A percentile compares a stretch with the other conserved stretches of the same genome.
These are phyloP conservation scores for Colletotrichum cereale DNA, from an alignment of 2,329 filamentous ascomycete species.

Conservation along the genomic window DNA sequence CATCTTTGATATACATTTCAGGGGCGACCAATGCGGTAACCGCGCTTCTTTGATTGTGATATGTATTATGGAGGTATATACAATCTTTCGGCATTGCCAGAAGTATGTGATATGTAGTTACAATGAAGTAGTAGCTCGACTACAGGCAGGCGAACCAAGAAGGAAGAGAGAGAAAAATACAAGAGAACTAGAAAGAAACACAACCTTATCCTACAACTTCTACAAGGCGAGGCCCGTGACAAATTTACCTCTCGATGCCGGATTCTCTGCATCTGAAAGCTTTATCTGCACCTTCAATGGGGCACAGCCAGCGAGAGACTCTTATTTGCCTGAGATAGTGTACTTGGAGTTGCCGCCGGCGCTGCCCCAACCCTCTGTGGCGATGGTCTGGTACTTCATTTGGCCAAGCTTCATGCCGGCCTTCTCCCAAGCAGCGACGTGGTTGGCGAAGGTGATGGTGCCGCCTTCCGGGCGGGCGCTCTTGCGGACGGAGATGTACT, in stretches of 20 bases:
- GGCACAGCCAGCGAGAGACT: not conserved
- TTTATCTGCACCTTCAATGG: not conserved
- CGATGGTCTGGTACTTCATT: conserved; percentile 61
- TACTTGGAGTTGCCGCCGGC: not conserved
- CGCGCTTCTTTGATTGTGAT: not conserved
- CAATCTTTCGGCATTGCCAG: not conserved
- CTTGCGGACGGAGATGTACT: not conserved
- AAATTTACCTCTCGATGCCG: not conserved
- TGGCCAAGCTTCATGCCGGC: conserved; percentile 61
- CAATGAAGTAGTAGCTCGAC: not conserved
- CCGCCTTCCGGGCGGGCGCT: conserved; percentile 48
- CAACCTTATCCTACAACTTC: not conserved
- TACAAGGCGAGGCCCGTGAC: not conserved
- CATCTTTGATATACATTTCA: not conserved
- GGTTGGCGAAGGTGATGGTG: conserved; percentile 62
- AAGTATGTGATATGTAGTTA: not conserved
- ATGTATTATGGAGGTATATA: not conserved
- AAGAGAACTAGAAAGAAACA: not conserved
- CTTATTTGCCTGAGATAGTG: not conserved
- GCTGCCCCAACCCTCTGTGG: not conserved
- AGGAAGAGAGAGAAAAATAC: not conserved
- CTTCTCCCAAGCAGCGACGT: conserved; percentile 65
- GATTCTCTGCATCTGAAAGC: not conserved
- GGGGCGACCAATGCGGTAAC: not conserved
- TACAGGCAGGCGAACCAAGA: not conserved